Evolutionary conservation across 2,329 filamentous ascomycete species (phyloP), one percentile per base, ranked within the genome.

Genomic region (Metarhizium humberi): DNA sequence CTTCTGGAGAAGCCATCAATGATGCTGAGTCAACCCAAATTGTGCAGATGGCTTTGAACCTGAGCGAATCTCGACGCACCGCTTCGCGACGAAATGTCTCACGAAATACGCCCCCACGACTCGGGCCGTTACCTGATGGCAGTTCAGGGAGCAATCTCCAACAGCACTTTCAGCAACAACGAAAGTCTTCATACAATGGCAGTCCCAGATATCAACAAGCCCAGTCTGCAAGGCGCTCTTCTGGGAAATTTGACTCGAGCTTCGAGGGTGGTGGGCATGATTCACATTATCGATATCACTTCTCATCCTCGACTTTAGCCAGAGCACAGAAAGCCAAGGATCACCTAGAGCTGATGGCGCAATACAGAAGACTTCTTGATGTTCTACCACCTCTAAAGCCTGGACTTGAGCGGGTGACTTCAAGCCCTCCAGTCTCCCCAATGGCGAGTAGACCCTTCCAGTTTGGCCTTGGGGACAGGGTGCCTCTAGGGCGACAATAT

Each of bases 1-100:
- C 32, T 18, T 56, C 51, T 14, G 38, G 18, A 2, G 53, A 57
- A 8, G 30, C 42, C 14, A 62, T 69, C 5, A 67, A 88, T 20
- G 84, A 90, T 63, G 78, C 87, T 57, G 92, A 96, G 64, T 87
- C 92, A 7, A 83, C 87, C 4, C 89, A 96, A 69, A 95, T 97
- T 60, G 90, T 97, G 46, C 91, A 91, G 64, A 88, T 97, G 81
- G 92, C 92, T 1, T 73, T 97, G 62, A 94, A 87, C 60, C 72
- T 97, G 51, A 95, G 88, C 73, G 90, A 96, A 69, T 89, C 86
- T 64, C 82, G 84, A 60, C 82, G 83, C 65, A 78, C 78, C 71
- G 88, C 76, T 58, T 82, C 73, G 69, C 81, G 75, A 70, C 79
- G 74, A 69, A 84, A 67, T 68, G 78, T 70, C 61, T 81, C 65